phyloP scores from a whole-genome alignment of 2,329 filamentous ascomycete genomes.

The Monosporascus ibericus region DNA sequence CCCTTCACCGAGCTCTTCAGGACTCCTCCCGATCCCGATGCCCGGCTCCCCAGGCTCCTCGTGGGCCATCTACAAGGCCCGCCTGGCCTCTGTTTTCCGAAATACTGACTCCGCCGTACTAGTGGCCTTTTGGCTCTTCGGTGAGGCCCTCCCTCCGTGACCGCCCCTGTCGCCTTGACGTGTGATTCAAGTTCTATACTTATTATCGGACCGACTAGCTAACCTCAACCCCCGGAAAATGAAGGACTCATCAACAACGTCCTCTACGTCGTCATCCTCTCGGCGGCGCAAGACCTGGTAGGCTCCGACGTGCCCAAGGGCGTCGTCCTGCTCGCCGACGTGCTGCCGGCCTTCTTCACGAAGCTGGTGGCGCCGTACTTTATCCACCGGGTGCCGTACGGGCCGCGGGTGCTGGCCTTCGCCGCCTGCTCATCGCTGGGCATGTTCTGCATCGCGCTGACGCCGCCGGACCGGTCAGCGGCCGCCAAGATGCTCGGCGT shows the following conservation, averaged over 20 bases:
- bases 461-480: slow-evolving; percentile 61
- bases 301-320: slow-evolving; percentile 82
- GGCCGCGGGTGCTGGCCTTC: slow-evolving; percentile 66
- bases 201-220: slow-evolving; percentile 1
- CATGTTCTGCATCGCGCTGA: slow-evolving; percentile 84
- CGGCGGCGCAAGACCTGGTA: slow-evolving; percentile 90
- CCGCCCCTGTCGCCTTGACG: not conserved
- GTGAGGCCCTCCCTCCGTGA: slow-evolving; percentile 39
- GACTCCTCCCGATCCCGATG: slow-evolving; percentile 50
- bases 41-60: slow-evolving; percentile 57
- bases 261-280: slow-evolving; percentile 94
- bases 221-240: slow-evolving; percentile 1
- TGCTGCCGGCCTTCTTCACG: slow-evolving; percentile 80
- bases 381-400: slow-evolving; percentile 81
- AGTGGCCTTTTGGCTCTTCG: slow-evolving; percentile 88
- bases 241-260: slow-evolving; percentile 91
- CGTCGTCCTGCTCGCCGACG: slow-evolving; percentile 86
- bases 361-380: slow-evolving; percentile 92
- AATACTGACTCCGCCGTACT: slow-evolving; percentile 67
- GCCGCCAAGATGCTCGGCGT: slow-evolving; percentile 75
- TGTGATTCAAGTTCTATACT: slow-evolving; percentile 1
- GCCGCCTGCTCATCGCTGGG: slow-evolving; percentile 70
- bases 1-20: slow-evolving; percentile 18
- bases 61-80: slow-evolving; percentile 66
- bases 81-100: slow-evolving; percentile 56